Percentiles rank a stretch among this genome's conserved stretches.
phyloP scores from a whole-genome alignment of 352 stramenopile genomes.

The Pilasporangium apinafurcum region DNA sequence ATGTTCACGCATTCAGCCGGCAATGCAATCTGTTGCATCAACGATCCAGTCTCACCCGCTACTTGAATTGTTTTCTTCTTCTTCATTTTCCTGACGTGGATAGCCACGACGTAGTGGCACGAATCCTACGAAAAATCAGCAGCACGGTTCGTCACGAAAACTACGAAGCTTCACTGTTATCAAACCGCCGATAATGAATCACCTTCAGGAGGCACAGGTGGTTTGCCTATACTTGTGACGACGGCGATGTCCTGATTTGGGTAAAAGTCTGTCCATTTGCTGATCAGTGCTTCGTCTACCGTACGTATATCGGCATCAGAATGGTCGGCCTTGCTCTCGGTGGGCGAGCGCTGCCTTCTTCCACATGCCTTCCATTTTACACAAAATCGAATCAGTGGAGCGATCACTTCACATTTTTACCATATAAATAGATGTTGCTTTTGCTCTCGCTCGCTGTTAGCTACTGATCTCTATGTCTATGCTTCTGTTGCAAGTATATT shows the following conservation, averaged over 20 bases:
- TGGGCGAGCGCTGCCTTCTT: neutral
- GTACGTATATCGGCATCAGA: no score
- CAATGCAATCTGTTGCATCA: neutral
- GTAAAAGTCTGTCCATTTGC: conserved; percentile 55
- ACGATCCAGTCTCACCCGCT: conserved; percentile 14
- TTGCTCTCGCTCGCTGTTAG: neutral
- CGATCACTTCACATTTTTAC: no score
- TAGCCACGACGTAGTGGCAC: conserved; percentile 52
- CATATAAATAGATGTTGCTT: neutral
- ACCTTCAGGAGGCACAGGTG: conserved; percentile 52
- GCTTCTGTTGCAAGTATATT: no score
- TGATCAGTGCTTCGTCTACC: conserved; percentile 13
- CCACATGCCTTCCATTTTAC: neutral
- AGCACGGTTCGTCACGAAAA: no score
- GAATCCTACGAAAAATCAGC: conserved; percentile 26
- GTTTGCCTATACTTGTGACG: conserved; percentile 44
- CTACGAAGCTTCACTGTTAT: neutral
- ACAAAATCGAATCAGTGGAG: no score
- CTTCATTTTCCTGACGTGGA: conserved; percentile 7
- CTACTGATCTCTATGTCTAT: no score
- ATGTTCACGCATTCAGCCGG: neutral
- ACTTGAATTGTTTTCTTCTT: conserved; percentile 14
- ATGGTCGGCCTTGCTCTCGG: no score
- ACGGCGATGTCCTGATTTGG: conserved; percentile 44
- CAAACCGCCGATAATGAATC: neutral